A percentile compares a stretch with the other conserved stretches of the same genome.
Conservation (phyloP, 2,329 filamentous ascomycete species). For the Nemania sp. region DNA sequence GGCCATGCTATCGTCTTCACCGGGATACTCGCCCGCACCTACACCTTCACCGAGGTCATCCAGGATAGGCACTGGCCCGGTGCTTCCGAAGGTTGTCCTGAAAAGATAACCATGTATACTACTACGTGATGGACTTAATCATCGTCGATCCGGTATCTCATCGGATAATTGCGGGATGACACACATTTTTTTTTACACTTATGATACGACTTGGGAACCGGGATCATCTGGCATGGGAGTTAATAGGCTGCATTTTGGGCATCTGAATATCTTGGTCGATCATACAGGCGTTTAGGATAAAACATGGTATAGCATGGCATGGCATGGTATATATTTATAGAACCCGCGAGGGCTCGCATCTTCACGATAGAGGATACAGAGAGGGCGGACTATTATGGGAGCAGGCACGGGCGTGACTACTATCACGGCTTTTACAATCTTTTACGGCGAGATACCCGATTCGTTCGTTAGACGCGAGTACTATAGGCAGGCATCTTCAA, state of each 20-base stretch:
- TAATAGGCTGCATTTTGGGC: slow-evolving; percentile 21
- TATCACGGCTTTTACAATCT: neutral
- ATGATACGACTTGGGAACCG: slow-evolving; percentile 16
- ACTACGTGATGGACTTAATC: neutral
- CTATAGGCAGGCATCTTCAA: slow-evolving; percentile 1
- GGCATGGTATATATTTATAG: slow-evolving; percentile 7
- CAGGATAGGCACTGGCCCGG: slow-evolving; percentile 6
- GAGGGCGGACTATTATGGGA: neutral
- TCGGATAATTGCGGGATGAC: neutral
- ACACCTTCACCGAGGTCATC: slow-evolving; percentile 34
- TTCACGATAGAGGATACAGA: slow-evolving; percentile 10
- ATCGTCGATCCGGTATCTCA: neutral
- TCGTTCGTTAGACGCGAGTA: slow-evolving; percentile 18
- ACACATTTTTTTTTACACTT: neutral
- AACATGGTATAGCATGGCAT: slow-evolving; percentile 3
- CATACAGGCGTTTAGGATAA: slow-evolving; percentile 23
- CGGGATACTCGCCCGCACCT: slow-evolving; percentile 5
- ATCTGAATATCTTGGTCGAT: slow-evolving; percentile 13
- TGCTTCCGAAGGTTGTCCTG: slow-evolving; percentile 30
- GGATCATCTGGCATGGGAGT: slow-evolving; percentile 24
- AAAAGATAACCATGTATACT: slow-evolving; percentile 1
- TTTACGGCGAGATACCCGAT: slow-evolving; percentile 3
- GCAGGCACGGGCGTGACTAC: neutral
- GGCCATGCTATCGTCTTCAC: slow-evolving; percentile 11
- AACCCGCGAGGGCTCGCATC: slow-evolving; percentile 15